Percentiles rank a stretch among this genome's conserved stretches.
Conservation (phyloP, 495 filamentous ascomycete species). For the Letharia columbiana region DNA sequence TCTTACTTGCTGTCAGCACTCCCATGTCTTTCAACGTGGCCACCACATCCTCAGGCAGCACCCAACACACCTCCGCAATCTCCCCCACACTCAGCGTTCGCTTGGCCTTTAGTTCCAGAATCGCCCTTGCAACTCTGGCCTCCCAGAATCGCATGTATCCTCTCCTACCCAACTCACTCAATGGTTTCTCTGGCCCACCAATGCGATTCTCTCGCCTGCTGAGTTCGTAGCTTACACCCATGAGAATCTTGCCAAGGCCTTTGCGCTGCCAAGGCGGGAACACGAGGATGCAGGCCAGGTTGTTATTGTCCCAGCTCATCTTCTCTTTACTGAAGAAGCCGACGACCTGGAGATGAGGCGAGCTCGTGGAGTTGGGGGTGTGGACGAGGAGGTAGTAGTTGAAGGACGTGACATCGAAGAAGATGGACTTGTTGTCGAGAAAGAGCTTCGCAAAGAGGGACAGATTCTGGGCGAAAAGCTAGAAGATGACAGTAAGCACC, state of each 20-base stretch:
- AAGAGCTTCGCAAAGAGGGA: conserved; percentile 97
- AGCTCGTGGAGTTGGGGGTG: conserved; percentile 36
- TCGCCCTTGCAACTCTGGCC: conserved; percentile 61
- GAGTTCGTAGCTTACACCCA: conserved; percentile 88
- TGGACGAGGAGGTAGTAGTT: conserved; percentile 85
- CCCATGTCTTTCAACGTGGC: conserved; percentile 70
- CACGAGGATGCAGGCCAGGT: conserved; percentile 90
- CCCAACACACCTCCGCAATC: conserved; percentile 61
- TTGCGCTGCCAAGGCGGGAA: conserved; percentile 93
- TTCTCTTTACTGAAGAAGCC: conserved; percentile 99
- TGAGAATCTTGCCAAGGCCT: conserved; percentile 79
- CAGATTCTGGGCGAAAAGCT: conserved; percentile 91
- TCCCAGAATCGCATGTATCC: conserved; percentile 82
- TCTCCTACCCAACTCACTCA: conserved; percentile 70
- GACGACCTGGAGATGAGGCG: conserved; percentile 49
- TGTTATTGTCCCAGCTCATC: conserved; percentile 97
- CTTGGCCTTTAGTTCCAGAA: conserved; percentile 39
- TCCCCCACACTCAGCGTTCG: conserved; percentile 44
- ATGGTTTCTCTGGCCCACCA: conserved; percentile 88
- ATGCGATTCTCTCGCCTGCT: conserved; percentile 75
- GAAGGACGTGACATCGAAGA: conserved; percentile 92
- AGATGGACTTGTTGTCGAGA: conserved; percentile 95
- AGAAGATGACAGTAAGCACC: conserved; percentile 4
- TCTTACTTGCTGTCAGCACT: conserved; percentile 50
- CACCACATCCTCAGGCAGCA: conserved; percentile 73